These are phyloP conservation scores for Penicillium occitanis DNA, from an alignment of 2,329 filamentous ascomycete genomes.

Conservation along the genomic window DNA sequence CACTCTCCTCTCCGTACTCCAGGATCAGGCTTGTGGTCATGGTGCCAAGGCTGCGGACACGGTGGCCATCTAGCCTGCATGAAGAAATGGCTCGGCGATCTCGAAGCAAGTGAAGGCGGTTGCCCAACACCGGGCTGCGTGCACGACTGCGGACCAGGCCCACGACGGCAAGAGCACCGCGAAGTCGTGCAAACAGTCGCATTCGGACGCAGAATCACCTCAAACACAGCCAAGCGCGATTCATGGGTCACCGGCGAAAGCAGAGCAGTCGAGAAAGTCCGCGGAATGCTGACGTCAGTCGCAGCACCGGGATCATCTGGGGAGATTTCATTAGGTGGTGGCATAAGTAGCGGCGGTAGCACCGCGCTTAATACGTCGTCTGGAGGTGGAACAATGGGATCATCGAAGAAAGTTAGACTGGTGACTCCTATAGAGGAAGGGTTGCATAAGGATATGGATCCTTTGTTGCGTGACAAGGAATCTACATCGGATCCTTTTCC, in stretches of 20 bases:
- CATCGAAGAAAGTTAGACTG: slow-evolving; percentile 47
- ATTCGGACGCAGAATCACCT: slow-evolving; percentile 33
- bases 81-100: slow-evolving; percentile 54
- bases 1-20: slow-evolving; percentile 31
- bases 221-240: slow-evolving; percentile 45
- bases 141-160: slow-evolving; percentile 59
- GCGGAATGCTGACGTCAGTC: slow-evolving; percentile 42
- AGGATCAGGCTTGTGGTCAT: slow-evolving; percentile 51
- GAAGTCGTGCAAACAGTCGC: slow-evolving; percentile 29
- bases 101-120: slow-evolving; percentile 51
- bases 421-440: slow-evolving; percentile 47
- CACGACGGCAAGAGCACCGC: slow-evolving; percentile 44
- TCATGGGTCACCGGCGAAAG: slow-evolving; percentile 47
- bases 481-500: slow-evolving; percentile 22
- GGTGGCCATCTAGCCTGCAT: slow-evolving; percentile 60
- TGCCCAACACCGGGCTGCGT: slow-evolving; percentile 61
- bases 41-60: slow-evolving; percentile 62
- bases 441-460: slow-evolving; percentile 28
- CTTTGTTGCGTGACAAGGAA: slow-evolving; percentile 24
- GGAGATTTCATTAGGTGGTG: slow-evolving; percentile 26
- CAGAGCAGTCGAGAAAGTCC: slow-evolving; percentile 47
- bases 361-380: slow-evolving; percentile 26
- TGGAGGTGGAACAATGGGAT: slow-evolving; percentile 37
- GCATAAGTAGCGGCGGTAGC: slow-evolving; percentile 25
- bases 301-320: slow-evolving; percentile 21